Percentiles rank a stretch among this genome's conserved stretches.
Evolutionary conservation across 2,329 filamentous ascomycete species (phyloP).

Genomic region (Xylariaceae sp.): DNA sequence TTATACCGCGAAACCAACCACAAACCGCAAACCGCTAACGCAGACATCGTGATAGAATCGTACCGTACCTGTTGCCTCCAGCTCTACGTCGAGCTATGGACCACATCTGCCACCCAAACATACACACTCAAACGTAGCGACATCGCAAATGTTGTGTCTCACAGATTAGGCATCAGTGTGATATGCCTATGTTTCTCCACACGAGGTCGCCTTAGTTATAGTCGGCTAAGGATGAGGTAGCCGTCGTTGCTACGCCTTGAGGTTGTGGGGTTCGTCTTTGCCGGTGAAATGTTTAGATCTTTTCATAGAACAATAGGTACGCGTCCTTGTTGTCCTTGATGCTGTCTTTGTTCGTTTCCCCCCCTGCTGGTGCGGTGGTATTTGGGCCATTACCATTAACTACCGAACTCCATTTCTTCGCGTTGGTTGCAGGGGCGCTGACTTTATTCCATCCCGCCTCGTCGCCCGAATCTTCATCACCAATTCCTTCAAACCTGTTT

Average conservation of each 20-base stretch:
- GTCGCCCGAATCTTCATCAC: conserved; percentile 63
- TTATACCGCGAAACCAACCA: background rate
- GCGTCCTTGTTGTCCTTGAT: conserved; percentile 94
- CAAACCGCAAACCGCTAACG: background rate
- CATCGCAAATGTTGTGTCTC: background rate
- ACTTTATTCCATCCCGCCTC: conserved; percentile 84
- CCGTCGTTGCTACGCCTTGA: background rate
- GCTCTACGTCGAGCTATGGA: background rate
- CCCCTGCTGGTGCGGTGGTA: conserved; percentile 49
- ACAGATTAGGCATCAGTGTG: background rate
- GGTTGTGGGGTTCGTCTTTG: background rate
- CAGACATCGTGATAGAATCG: background rate
- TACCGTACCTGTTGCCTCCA: background rate
- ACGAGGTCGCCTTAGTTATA: background rate
- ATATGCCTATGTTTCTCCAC: background rate
- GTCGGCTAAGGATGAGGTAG: background rate
- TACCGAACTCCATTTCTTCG: conserved; percentile 69
- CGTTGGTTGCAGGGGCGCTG: conserved; percentile 55
- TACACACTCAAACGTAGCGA: conserved; percentile 3
- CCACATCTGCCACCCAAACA: conserved; percentile 1
- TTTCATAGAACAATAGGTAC: conserved; percentile 93
- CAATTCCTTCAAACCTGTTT: conserved; percentile 72
- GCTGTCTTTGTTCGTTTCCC: conserved; percentile 56
- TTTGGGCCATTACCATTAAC: conserved; percentile 62
- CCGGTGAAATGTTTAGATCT: conserved; percentile 44